Percentiles rank a stretch among this genome's conserved stretches.
These are phyloP conservation scores for Malassezia psittaci DNA, from an alignment of 1,284 basidiomycete species.

Conservation along the genomic window DNA sequence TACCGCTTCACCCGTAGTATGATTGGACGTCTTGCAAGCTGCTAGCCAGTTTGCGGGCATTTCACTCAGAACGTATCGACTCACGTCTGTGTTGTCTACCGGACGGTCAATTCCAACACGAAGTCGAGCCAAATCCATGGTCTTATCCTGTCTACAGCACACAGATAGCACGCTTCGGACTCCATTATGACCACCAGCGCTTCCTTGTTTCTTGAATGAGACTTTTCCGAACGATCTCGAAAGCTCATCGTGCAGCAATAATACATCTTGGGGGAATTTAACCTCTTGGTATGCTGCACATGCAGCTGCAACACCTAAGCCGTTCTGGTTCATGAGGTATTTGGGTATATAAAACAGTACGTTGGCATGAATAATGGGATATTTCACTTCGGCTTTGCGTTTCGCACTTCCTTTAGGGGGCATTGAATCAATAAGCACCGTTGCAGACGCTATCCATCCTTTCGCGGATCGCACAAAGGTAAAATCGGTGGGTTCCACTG, in stretches of 20 bases:
- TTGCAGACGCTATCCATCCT: slow-evolving; percentile 12
- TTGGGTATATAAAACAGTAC: slow-evolving; percentile 10
- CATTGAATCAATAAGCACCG: slow-evolving; percentile 9
- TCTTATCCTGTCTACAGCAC: background rate
- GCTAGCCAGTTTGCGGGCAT: slow-evolving; percentile 13
- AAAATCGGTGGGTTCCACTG: slow-evolving; percentile 1
- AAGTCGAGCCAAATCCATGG: slow-evolving; percentile 3
- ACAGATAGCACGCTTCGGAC: slow-evolving; percentile 12
- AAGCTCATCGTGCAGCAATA: slow-evolving; percentile 16
- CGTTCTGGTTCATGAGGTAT: slow-evolving; percentile 15
- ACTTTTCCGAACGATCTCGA: slow-evolving; percentile 13
- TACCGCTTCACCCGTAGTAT: no score
- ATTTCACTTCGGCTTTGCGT: background rate
- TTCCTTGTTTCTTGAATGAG: slow-evolving; percentile 9
- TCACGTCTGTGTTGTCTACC: background rate
- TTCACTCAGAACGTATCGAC: slow-evolving; percentile 6
- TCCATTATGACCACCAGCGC: slow-evolving; percentile 16
- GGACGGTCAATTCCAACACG: slow-evolving; percentile 13
- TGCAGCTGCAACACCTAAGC: slow-evolving; percentile 3
- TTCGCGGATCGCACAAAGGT: background rate
- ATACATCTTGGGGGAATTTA: background rate
- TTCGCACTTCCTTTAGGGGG: slow-evolving; percentile 3
- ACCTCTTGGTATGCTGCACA: background rate
- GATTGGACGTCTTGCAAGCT: background rate
- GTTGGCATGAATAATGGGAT: slow-evolving; percentile 7